phyloP scores from a whole-genome alignment of 208 protist genomes.

The Herpetomonas samuelpessoai region DNA sequence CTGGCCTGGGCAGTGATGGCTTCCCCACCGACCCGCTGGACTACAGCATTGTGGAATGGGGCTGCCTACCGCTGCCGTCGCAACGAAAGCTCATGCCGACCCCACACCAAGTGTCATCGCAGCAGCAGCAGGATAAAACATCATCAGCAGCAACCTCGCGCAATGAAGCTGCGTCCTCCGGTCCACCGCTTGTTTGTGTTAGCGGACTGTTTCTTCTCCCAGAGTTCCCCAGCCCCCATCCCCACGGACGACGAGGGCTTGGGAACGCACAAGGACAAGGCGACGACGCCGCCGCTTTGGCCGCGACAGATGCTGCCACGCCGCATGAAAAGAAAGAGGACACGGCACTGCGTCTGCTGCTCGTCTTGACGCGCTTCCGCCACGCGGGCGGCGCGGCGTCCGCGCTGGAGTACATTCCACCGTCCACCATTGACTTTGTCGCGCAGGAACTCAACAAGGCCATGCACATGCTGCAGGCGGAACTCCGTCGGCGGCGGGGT shows the following conservation, averaged over 20 bases:
- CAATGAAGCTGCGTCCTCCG: too few relatives aligned
- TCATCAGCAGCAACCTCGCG: background rate
- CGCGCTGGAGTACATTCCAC: constrained; percentile 26
- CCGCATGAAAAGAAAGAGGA: background rate
- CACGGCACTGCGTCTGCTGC: constrained; percentile 22
- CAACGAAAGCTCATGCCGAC: background rate
- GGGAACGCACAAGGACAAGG: background rate
- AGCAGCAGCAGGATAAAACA: too few relatives aligned
- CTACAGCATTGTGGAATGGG: background rate
- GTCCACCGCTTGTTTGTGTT: background rate
- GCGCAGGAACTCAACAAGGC: constrained; percentile 52
- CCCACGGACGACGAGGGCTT: background rate
- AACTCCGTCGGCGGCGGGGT: constrained; percentile 19
- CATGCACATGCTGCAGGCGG: constrained; percentile 29
- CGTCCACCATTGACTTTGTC: constrained; percentile 22
- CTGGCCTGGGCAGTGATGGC: too few relatives aligned
- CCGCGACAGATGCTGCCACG: background rate
- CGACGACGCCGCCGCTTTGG: too few relatives aligned
- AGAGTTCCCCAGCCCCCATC: background rate
- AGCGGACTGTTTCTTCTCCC: background rate
- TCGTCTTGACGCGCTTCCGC: constrained; percentile 26
- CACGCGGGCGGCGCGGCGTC: constrained; percentile 10
- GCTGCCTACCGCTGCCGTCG: background rate
- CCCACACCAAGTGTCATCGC: too few relatives aligned
- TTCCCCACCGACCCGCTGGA: background rate